Evolutionary conservation across 768 basidiomycete genomes (phyloP).

Genomic region (Melanogaster broomeanus): DNA sequence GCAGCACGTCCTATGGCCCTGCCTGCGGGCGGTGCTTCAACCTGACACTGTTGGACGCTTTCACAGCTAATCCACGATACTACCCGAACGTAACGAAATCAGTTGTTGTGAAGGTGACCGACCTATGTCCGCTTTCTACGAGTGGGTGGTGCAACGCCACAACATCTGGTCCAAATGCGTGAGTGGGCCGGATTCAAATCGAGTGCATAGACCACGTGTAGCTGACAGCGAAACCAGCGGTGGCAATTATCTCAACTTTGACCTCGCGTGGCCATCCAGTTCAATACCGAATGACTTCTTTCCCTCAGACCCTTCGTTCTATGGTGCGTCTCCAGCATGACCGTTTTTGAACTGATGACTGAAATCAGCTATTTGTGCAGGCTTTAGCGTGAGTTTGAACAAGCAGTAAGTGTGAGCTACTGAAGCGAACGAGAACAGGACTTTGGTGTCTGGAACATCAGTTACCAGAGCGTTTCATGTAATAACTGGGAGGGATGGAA

Average conservation of each 20-base stretch:
- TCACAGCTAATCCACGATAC: slow-evolving; percentile 67
- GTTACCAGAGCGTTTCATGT: slow-evolving; percentile 67
- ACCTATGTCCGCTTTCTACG: slow-evolving; percentile 68
- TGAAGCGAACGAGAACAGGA: slow-evolving; percentile 45
- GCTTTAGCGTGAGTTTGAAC: slow-evolving; percentile 38
- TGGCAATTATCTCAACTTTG: slow-evolving; percentile 75
- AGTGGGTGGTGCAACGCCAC: slow-evolving; percentile 76
- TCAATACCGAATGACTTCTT: slow-evolving; percentile 75
- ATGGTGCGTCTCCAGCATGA: slow-evolving; percentile 45
- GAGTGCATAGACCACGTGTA: not conserved
- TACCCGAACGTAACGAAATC: slow-evolving; percentile 60
- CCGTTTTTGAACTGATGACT: slow-evolving; percentile 18
- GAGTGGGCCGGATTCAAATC: slow-evolving; percentile 25
- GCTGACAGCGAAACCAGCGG: slow-evolving; percentile 45
- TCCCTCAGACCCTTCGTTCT: slow-evolving; percentile 65
- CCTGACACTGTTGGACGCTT: slow-evolving; percentile 70
- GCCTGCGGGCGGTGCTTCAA: slow-evolving; percentile 81
- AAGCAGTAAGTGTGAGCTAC: not conserved
- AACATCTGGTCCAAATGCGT: slow-evolving; percentile 61
- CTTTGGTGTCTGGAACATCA: slow-evolving; percentile 87
- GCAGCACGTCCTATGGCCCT: slow-evolving; percentile 70
- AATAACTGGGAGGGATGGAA: slow-evolving; percentile 64
- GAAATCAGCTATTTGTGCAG: slow-evolving; percentile 34
- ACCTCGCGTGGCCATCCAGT: slow-evolving; percentile 74
- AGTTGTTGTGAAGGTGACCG: slow-evolving; percentile 76